These are phyloP conservation scores for Beta vulgaris DNA, from an alignment of 148 eudicot genomes.

Conservation along the genomic window DNA sequence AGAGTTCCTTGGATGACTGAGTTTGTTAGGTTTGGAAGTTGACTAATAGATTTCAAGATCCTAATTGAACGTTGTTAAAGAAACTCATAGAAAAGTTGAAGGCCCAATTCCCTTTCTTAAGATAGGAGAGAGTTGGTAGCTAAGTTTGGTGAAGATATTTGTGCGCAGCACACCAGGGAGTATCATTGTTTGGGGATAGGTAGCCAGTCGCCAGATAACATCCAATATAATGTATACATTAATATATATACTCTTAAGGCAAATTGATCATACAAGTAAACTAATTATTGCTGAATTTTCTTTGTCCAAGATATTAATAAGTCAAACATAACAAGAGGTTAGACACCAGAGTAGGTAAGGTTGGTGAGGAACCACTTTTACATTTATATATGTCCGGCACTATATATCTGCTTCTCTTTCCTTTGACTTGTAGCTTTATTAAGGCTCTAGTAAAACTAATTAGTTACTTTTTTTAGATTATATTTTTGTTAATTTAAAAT, in stretches of 20 bases:
- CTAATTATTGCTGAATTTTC: not conserved
- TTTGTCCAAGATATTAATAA: not conserved
- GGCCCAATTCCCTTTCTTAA: not conserved
- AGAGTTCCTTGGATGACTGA: too few relatives aligned
- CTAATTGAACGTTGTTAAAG: not conserved
- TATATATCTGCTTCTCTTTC: too few relatives aligned
- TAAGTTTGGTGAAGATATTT: constrained; percentile 7
- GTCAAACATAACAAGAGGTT: not conserved
- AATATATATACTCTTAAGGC: too few relatives aligned
- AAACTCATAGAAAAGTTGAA: not conserved
- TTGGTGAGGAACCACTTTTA: constrained; percentile 6
- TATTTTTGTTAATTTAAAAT: too few relatives aligned
- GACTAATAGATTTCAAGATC: too few relatives aligned
- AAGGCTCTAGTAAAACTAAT: too few relatives aligned
- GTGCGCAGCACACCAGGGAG: not conserved
- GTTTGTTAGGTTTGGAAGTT: too few relatives aligned
- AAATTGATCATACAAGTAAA: not conserved
- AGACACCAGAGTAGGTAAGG: constrained; percentile 10
- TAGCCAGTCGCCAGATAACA: not conserved
- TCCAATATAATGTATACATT: not conserved
- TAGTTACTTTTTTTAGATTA: too few relatives aligned
- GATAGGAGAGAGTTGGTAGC: not conserved
- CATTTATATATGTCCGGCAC: too few relatives aligned
- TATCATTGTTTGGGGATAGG: not conserved
- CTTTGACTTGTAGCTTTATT: too few relatives aligned